Percentiles rank a stretch among this genome's conserved stretches.
Conservation (phyloP, 2,329 filamentous ascomycete genomes). For the Madurella fahalii region DNA sequence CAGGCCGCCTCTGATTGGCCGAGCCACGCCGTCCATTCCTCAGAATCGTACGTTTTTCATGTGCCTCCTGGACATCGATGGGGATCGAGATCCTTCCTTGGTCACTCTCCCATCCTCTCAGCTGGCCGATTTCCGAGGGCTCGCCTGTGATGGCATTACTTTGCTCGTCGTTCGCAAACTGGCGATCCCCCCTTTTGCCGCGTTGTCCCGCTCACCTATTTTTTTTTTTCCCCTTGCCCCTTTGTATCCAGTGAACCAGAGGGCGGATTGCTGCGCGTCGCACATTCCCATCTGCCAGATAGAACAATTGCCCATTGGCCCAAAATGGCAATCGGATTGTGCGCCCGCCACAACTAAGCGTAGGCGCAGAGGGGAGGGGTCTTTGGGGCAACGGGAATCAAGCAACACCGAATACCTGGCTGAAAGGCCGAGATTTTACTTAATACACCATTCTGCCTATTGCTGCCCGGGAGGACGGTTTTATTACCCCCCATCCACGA, state of each 20-base stretch:
- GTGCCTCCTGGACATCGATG: constrained; percentile 26
- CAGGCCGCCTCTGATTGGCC: constrained; percentile 24
- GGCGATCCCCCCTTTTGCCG: neutral
- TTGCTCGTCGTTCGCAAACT: neutral
- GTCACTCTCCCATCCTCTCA: constrained; percentile 10
- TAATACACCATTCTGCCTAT: too few species aligned
- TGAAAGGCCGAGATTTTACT: too few species aligned
- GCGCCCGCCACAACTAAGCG: neutral
- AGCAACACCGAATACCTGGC: too few species aligned
- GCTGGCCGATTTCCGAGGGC: neutral
- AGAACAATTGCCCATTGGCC: neutral
- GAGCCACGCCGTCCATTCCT: constrained; percentile 21
- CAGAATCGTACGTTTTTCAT: constrained; percentile 33
- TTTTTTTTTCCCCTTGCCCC: neutral
- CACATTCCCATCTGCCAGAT: neutral
- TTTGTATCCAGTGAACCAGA: neutral
- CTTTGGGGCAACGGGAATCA: neutral
- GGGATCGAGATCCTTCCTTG: constrained; percentile 28
- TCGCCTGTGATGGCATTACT: constrained; percentile 2
- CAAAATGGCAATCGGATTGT: neutral
- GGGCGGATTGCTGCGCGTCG: neutral
- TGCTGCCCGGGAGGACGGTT: too few species aligned
- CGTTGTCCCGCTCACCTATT: neutral
- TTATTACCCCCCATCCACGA: too few species aligned
- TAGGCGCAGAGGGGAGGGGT: neutral